Percentiles rank a stretch among this genome's conserved stretches.
Conservation (phyloP, 345 rosid species). For the Lepidium africanum region DNA sequence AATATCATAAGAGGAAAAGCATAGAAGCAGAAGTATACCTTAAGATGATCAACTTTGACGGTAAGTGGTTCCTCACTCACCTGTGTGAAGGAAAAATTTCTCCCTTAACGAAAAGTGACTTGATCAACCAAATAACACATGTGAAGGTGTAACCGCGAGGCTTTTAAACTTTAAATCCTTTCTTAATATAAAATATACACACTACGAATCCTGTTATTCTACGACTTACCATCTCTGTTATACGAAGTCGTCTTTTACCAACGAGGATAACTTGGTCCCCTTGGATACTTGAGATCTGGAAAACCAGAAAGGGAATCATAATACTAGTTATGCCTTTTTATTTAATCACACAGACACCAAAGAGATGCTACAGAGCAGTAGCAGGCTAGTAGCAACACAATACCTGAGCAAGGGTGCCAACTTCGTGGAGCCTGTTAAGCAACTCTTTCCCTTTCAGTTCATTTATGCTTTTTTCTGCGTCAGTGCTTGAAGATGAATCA, state of each 20-base stretch:
- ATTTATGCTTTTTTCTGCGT: constrained; percentile 54
- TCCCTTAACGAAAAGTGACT: constrained; percentile 15
- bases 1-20: constrained; percentile 5
- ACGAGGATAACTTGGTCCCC: constrained; percentile 92
- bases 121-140: constrained; percentile 12
- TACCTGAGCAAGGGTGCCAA: constrained; percentile 99
- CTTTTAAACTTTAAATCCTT: not conserved
- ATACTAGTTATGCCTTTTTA: not conserved
- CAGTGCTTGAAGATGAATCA: constrained; percentile 65
- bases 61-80: constrained; percentile 89
- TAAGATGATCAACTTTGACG: constrained; percentile 95
- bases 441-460: constrained; percentile 83
- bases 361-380: constrained; percentile 4
- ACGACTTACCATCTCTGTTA: constrained; percentile 79
- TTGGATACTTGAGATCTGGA: constrained; percentile 77
- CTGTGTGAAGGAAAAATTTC: constrained; percentile 32
- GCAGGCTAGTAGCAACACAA: not conserved
- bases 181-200: not conserved
- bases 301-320: constrained; percentile 14
- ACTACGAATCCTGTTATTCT: not conserved
- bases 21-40: constrained; percentile 40
- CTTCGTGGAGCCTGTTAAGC: constrained; percentile 78
- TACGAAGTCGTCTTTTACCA: constrained; percentile 90
- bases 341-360: constrained; percentile 1
- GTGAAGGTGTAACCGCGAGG: not conserved